These are phyloP conservation scores for Boletus coccyginus DNA, from an alignment of 768 basidiomycete species.

Conservation along the genomic window DNA sequence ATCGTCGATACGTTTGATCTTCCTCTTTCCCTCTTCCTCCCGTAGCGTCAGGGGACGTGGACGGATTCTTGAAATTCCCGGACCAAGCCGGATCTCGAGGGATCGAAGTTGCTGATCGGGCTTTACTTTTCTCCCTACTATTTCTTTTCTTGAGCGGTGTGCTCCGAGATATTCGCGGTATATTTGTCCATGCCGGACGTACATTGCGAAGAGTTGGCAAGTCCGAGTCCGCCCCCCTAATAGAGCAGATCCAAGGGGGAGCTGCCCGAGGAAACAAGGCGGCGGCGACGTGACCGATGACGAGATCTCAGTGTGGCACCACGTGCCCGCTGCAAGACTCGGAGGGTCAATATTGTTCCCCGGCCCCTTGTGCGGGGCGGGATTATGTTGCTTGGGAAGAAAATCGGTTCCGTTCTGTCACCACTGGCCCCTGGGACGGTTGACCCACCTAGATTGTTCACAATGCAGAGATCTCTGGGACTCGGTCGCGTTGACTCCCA, in stretches of 20 bases:
- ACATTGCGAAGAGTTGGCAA: not conserved
- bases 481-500: not conserved
- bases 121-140: not conserved
- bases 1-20: constrained; percentile 5
- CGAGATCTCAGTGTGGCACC: not conserved
- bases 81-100: constrained; percentile 16
- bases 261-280: constrained; percentile 6
- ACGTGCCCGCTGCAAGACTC: not conserved
- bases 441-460: not conserved
- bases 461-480: not conserved
- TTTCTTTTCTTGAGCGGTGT: constrained; percentile 11
- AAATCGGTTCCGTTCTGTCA: not conserved
- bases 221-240: not conserved
- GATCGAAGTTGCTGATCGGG: constrained; percentile 20
- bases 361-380: not conserved
- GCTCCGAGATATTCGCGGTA: constrained; percentile 20
- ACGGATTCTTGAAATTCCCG: constrained; percentile 19
- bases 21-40: constrained; percentile 1
- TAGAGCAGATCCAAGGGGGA: not conserved
- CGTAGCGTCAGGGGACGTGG: not conserved
- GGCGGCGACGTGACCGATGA: not conserved
- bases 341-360: not conserved
- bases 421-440: not conserved
- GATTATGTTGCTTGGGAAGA: not conserved
- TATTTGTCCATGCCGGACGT: constrained; percentile 9